Base-by-base conservation (phyloP, 768 basidiomycete genomes). In the Russula lepida region DNA sequence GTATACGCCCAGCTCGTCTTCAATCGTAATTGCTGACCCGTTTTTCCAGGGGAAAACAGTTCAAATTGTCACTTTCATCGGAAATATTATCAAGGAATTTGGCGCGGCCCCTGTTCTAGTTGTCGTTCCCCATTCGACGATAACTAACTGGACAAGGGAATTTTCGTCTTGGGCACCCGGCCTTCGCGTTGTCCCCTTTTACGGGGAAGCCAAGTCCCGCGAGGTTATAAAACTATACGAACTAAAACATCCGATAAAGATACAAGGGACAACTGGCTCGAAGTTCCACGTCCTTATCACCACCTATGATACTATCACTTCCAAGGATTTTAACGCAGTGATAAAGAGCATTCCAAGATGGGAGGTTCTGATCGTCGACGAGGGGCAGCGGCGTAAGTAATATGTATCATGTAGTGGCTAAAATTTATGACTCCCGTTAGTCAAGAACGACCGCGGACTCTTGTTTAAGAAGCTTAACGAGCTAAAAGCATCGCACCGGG, bases 81-180 rank as follows among this genome's bases (percentile, higher is more conserved):
- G 85, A 27, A 80, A 79, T 54, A 80, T 88, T 53, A 77, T 78
- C 39, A 71, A 75, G 37, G 76, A 78, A 25, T 83, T 80, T 65
- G 68, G 81, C 2, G 85, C 84, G 0, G 86, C 79, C 57, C 97
- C 97, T 3, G 85, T 84, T 39, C 80, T 99, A 15, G 85, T 99
- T 12, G 86, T 97, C 5, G 97, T 98, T 6, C 97, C 97, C 0
- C 97, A 99, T 70, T 95, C 94, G 13, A 97, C 95, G 0, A 88
- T 98, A 64, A 87, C 87, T 6, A 97, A 92, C 67, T 97, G 95
- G 95, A 83, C 95, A 15, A 80, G 97, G 35, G 97, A 99, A 71
- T 92, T 98, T 65, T 86, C 90, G 68, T 83, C 86, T 61, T 92
- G 90, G 82, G 87, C 89, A 0, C 90, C 90, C 15, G 73, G 75